phyloP scores from a whole-genome alignment of 306 rosid species.

The Cicer judaicum region DNA sequence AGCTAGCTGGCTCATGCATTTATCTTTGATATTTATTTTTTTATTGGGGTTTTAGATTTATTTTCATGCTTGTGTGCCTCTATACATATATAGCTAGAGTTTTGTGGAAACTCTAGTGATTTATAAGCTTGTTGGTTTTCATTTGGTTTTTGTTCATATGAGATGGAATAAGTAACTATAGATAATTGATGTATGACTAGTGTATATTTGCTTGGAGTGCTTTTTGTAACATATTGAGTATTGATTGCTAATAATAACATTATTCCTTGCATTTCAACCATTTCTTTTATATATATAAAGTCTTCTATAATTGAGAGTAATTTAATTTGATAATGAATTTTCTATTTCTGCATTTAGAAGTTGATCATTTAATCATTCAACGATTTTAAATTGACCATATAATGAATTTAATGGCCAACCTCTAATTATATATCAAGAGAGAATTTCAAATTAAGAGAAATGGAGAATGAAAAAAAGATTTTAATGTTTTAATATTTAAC shows the following conservation, averaged over 20 bases:
- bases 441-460: neutral
- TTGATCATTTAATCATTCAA: neutral
- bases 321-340: neutral
- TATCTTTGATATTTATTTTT: neutral
- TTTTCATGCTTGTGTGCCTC: conserved; percentile 33
- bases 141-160: conserved; percentile 19
- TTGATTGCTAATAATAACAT: conserved; percentile 43
- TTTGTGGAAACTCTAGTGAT: conserved; percentile 40
- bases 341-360: neutral
- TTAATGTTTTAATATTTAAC: neutral
- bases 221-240: conserved; percentile 46
- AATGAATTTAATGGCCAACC: neutral
- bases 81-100: conserved; percentile 36
- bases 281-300: neutral
- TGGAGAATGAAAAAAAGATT: neutral
- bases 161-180: conserved; percentile 36
- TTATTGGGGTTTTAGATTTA: neutral
- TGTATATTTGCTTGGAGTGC: conserved; percentile 37
- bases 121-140: conserved; percentile 13
- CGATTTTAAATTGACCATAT: neutral
- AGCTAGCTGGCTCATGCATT: conserved; percentile 33
- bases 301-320: neutral
- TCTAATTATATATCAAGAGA: neutral
- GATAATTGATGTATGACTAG: conserved; percentile 36
- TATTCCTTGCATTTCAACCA: neutral